Percentiles rank a stretch among this genome's conserved stretches.
Evolutionary conservation across 805 yeast species (phyloP).

Genomic region (Tetrapisispora arboricola): DNA sequence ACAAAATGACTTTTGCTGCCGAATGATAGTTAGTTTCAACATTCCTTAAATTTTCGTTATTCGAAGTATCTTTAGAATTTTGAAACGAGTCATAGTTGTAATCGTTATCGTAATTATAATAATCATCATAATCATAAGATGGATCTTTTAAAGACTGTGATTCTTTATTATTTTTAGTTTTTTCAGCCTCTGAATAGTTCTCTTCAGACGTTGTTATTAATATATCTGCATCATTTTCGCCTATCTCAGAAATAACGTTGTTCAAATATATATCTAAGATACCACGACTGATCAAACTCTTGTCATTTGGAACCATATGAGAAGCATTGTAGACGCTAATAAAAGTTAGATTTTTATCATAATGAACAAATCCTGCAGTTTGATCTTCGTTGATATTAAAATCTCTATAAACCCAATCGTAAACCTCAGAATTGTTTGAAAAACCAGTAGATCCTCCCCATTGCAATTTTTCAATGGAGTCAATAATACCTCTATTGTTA

Average conservation of each 20-base stretch:
- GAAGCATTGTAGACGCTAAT: slow-evolving; percentile 66
- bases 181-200: background rate
- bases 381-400: slow-evolving; percentile 25
- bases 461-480: slow-evolving; percentile 46
- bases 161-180: slow-evolving; percentile 38
- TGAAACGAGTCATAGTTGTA: slow-evolving; percentile 11
- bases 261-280: slow-evolving; percentile 45
- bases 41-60: slow-evolving; percentile 37
- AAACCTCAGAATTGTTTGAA: slow-evolving; percentile 15
- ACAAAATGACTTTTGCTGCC: background rate
- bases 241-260: slow-evolving; percentile 43
- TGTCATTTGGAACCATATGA: slow-evolving; percentile 90
- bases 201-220: slow-evolving; percentile 31
- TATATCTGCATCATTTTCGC: slow-evolving; percentile 40
- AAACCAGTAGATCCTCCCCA: slow-evolving; percentile 51
- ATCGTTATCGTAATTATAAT: slow-evolving; percentile 31
- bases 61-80: slow-evolving; percentile 37
- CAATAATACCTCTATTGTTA: slow-evolving; percentile 67
- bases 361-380: slow-evolving; percentile 37
- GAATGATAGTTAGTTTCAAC: slow-evolving; percentile 18
- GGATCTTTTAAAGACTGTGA: too few relatives aligned
- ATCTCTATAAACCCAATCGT: slow-evolving; percentile 34
- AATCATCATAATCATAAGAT: slow-evolving; percentile 32
- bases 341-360: slow-evolving; percentile 65
- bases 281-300: slow-evolving; percentile 59